A percentile compares a stretch with the other conserved stretches of the same genome.
These are phyloP conservation scores for Cymbopogon flexuosus DNA, from an alignment of 202 grass and related monocot genomes.

Conservation along the genomic window DNA sequence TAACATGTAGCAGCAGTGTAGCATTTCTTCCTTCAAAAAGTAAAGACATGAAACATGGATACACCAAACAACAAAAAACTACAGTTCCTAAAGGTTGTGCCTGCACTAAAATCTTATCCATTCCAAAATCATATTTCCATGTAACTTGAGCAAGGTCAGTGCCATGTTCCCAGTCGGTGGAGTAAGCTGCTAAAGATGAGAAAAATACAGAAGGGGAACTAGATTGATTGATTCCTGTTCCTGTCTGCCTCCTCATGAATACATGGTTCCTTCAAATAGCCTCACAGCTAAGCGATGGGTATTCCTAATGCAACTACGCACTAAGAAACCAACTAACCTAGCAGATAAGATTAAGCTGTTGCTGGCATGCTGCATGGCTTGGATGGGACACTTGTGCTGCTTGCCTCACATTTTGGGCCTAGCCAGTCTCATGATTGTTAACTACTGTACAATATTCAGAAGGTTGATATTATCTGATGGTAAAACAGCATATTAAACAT, in stretches of 20 bases:
- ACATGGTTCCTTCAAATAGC: background rate
- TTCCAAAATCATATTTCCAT: background rate
- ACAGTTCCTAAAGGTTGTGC: background rate
- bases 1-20: background rate
- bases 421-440: background rate
- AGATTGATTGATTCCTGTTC: background rate
- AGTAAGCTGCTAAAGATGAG: background rate
- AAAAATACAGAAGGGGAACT: background rate
- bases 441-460: background rate
- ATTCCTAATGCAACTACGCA: background rate
- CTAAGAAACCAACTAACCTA: background rate
- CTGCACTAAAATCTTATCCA: background rate
- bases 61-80: background rate
- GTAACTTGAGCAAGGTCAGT: background rate
- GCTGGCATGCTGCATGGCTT: background rate
- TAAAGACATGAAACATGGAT: background rate
- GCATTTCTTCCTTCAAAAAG: background rate
- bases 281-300: background rate
- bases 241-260: background rate
- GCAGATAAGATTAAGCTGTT: background rate
- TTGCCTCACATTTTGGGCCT: background rate
- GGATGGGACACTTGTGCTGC: background rate
- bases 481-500: conserved; percentile 1
- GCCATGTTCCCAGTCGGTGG: background rate
- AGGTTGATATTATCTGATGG: background rate